Conservation (phyloP, 805 yeast species). For the Zygoascus ofunaensis region DNA sequence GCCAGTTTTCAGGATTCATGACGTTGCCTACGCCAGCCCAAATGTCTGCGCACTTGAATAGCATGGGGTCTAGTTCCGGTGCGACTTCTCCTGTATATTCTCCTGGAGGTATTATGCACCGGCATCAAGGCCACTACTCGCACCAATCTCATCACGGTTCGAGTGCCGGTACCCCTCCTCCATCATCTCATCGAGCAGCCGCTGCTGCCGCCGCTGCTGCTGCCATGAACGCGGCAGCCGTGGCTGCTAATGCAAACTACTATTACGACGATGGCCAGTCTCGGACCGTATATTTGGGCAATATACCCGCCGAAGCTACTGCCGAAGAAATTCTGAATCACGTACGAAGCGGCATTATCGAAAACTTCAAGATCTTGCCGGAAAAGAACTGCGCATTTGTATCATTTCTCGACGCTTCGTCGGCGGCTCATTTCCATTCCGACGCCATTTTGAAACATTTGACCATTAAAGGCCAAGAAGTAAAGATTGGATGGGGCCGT, state of each 20-base stretch:
- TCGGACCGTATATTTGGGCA: slow-evolving; percentile 85
- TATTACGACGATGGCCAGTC: slow-evolving; percentile 15
- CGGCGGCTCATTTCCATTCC: slow-evolving; percentile 85
- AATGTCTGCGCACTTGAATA: neutral
- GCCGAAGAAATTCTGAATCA: slow-evolving; percentile 79
- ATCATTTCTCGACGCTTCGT: slow-evolving; percentile 78
- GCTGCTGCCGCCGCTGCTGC: slow-evolving; percentile 8
- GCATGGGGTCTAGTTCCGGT: too few species aligned
- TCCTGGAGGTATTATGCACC: slow-evolving; percentile 4
- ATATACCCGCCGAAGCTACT: slow-evolving; percentile 71
- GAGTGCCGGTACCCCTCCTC: neutral
- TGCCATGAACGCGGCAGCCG: slow-evolving; percentile 13
- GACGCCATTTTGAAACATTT: slow-evolving; percentile 83
- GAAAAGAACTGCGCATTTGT: slow-evolving; percentile 83
- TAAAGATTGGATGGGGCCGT: slow-evolving; percentile 91
- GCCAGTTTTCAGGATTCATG: slow-evolving; percentile 20
- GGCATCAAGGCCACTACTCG: slow-evolving; percentile 4
- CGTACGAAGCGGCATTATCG: slow-evolving; percentile 84
- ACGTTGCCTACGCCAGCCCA: slow-evolving; percentile 5
- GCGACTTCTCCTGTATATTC: slow-evolving; percentile 5
- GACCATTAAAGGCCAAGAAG: slow-evolving; percentile 69
- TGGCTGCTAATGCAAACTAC: slow-evolving; percentile 10
- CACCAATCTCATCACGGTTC: slow-evolving; percentile 1
- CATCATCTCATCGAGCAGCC: slow-evolving; percentile 4
- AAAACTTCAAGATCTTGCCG: slow-evolving; percentile 62